These are phyloP conservation scores for Kockiozyma suomiensis DNA, from an alignment of 805 yeast genomes.

Conservation along the genomic window DNA sequence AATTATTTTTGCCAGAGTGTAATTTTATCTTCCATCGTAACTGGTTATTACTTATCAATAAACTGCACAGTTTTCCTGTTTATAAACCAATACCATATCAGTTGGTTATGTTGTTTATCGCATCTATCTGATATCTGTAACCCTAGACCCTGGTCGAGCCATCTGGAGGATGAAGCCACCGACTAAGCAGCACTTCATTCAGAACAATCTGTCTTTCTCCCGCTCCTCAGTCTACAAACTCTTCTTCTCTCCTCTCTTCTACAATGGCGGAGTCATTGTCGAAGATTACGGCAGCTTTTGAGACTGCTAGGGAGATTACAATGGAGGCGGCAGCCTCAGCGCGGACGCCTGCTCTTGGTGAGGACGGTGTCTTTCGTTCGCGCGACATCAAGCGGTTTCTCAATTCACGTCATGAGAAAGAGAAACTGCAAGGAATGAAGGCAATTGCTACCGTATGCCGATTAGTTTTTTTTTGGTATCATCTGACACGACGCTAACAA, in stretches of 20 bases:
- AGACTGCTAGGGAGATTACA: constrained; percentile 77
- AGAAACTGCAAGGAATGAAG: constrained; percentile 61
- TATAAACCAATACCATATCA: not conserved
- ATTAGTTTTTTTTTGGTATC: not conserved
- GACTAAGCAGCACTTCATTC: not conserved
- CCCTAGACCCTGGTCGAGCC: not conserved
- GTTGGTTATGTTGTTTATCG: not conserved
- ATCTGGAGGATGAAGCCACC: not conserved
- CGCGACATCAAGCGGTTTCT: constrained; percentile 66
- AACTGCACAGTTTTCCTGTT: not conserved
- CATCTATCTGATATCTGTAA: not conserved
- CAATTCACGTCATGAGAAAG: constrained; percentile 69
- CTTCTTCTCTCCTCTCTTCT: not conserved
- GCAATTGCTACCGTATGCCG: constrained; percentile 50
- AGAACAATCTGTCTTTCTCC: not conserved
- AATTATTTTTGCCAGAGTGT: too few species aligned
- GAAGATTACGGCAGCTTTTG: constrained; percentile 69
- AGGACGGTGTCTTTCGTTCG: constrained; percentile 61
- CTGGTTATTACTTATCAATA: too few species aligned
- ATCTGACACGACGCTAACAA: too few species aligned
- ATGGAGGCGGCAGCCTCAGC: constrained; percentile 84
- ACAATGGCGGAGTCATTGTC: constrained; percentile 61
- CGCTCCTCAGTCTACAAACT: not conserved
- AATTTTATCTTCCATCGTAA: too few species aligned
- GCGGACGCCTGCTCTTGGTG: constrained; percentile 55